Conservation (phyloP, 495 filamentous ascomycete species). For the Daldinia decipiens region DNA sequence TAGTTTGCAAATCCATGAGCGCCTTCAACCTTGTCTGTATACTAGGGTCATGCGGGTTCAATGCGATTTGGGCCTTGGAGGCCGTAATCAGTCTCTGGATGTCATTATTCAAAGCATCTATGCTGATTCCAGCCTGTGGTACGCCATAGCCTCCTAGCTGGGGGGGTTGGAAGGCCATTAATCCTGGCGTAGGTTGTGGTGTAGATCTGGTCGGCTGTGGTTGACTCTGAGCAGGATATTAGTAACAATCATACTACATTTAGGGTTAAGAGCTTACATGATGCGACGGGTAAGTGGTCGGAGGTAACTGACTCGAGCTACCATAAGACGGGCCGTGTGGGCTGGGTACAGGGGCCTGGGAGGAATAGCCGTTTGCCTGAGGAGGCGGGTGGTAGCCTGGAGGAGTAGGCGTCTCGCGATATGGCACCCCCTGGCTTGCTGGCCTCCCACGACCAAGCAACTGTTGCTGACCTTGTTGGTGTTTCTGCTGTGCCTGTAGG, state of each 20-base stretch:
- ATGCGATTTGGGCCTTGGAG: conserved; percentile 75
- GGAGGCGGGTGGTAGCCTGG: conserved; percentile 57
- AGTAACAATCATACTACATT: conserved; percentile 13
- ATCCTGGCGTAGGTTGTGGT: conserved; percentile 49
- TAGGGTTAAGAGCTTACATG: conserved; percentile 35
- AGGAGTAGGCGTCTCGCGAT: conserved; percentile 76
- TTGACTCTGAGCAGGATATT: conserved; percentile 41
- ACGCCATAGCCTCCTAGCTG: conserved; percentile 51
- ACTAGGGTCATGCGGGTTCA: conserved; percentile 75
- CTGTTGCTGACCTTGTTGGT: conserved; percentile 71
- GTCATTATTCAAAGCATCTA: conserved; percentile 82
- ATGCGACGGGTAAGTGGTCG: conserved; percentile 28
- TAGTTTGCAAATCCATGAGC: conserved; percentile 82
- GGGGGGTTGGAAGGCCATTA: conserved; percentile 47
- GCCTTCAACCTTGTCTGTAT: conserved; percentile 83
- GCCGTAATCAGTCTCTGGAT: conserved; percentile 77
- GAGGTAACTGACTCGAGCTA: conserved; percentile 30
- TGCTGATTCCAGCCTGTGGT: conserved; percentile 60
- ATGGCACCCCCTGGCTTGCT: conserved; percentile 61
- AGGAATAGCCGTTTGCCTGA: conserved; percentile 36
- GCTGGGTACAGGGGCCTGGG: conserved; percentile 31
- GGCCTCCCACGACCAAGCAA: conserved; percentile 67
- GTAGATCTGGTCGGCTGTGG: conserved; percentile 45
- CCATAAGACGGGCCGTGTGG: conserved; percentile 38
- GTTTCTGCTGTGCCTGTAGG: conserved; percentile 74